Percentiles rank a stretch among this genome's conserved stretches.
Evolutionary conservation across 805 yeast species (phyloP).

Genomic region (Teunomyces tritomae): DNA sequence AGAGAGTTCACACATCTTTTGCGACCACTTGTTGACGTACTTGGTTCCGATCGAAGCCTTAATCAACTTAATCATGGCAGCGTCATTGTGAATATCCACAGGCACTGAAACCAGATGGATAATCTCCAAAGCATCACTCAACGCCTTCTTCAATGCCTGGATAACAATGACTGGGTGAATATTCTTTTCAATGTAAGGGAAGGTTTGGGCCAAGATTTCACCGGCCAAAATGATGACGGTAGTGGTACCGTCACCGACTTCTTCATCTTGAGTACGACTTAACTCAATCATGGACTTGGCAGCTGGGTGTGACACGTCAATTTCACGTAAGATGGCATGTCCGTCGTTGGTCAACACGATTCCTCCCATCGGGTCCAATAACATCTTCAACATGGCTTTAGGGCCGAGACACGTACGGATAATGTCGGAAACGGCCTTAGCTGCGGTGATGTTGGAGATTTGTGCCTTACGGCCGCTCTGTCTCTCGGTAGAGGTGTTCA

Average conservation of each 20-base stretch:
- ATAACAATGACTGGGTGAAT: constrained; percentile 97
- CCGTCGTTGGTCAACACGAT: constrained; percentile 97
- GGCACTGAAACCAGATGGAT: constrained; percentile 81
- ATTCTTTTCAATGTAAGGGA: constrained; percentile 90
- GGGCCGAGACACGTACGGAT: constrained; percentile 98
- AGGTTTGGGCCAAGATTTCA: constrained; percentile 91
- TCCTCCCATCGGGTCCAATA: constrained; percentile 95
- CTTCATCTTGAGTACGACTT: constrained; percentile 96
- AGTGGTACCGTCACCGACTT: constrained; percentile 98
- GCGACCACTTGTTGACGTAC: constrained; percentile 87
- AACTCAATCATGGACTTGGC: constrained; percentile 98
- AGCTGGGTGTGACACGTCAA: constrained; percentile 97
- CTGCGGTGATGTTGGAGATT: constrained; percentile 94
- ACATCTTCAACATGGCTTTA: constrained; percentile 97
- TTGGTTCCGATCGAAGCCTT: constrained; percentile 95
- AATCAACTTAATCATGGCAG: constrained; percentile 82
- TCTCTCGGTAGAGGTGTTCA: constrained; percentile 82
- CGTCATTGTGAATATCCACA: constrained; percentile 79
- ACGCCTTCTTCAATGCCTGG: constrained; percentile 88
- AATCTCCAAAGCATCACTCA: constrained; percentile 84
- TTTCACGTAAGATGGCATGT: constrained; percentile 95
- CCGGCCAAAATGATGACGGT: constrained; percentile 97
- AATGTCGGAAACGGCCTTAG: constrained; percentile 98
- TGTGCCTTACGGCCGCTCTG: constrained; percentile 98
- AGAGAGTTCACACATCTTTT: constrained; percentile 85